Base-by-base conservation (phyloP, 805 yeast genomes). In the Nakazawaea ishiwadae region DNA sequence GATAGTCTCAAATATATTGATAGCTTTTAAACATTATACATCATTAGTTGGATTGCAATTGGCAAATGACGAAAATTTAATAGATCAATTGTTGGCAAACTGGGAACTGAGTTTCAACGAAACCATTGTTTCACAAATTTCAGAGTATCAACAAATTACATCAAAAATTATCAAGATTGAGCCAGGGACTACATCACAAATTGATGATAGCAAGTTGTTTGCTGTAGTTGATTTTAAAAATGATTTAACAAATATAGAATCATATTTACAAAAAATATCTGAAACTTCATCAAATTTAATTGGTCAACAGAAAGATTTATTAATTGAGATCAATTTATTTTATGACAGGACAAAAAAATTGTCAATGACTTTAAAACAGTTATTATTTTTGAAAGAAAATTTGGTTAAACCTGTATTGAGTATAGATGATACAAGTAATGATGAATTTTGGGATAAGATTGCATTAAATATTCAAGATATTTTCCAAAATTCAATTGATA, bases 381-480 rank as follows among this genome's bases (percentile, higher is more conserved):
- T 62, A 6, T 41, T 48, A 3, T 45, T 44, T 7, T 42, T 58
- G 16, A 44, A 57, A 2, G 31, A 27, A 1, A 41, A 47, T 3
- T 33, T 63, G 28, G 37, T 37, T 2, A 60, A 56, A 35, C 67
- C 64, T 17, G 46, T 59, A 2, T 42, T 63, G 30, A 56, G 66
- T n/a, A 53, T 62, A 33, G 68, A 63, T 47, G 67, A 62, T 38
- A 44, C 47, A 27, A 67, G 62, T 32, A 52, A 62, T 44, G 59
- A 57, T 16, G 51, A 44, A 14, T 59, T 56, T 36, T 63, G 68
- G 68, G 14, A 29, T 4, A 6, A 15, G 0, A 37, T 40, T 2
- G 20, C 32, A 3, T 12, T 17, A 4, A 34, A 19, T 6, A 32
- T 43, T 5, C 31, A 24, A 10, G 16, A 18, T 5, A 36, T 40